phyloP scores from a whole-genome alignment of 2,329 filamentous ascomycete species.

The Fusarium illudens region DNA sequence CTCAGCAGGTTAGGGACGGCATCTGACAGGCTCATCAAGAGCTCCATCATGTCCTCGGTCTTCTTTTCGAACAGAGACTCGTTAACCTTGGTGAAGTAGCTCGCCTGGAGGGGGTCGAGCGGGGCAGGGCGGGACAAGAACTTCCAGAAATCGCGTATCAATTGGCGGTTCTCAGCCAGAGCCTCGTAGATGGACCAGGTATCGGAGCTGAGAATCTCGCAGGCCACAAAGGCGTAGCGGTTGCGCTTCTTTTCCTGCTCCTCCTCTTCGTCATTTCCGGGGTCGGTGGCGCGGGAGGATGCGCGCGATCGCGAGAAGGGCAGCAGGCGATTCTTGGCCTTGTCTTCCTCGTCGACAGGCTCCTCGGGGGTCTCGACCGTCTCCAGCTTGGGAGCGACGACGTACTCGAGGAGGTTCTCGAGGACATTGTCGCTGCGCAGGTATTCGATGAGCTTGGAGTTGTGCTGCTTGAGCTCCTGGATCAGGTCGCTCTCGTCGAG shows the following conservation, averaged over 20 bases:
- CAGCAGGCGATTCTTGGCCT: constrained; percentile 53
- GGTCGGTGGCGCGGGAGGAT: constrained; percentile 60
- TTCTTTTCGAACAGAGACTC: constrained; percentile 98
- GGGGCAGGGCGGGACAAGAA: constrained; percentile 87
- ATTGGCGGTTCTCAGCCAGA: constrained; percentile 81
- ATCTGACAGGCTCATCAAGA: constrained; percentile 84
- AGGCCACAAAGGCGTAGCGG: constrained; percentile 92
- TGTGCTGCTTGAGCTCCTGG: constrained; percentile 97
- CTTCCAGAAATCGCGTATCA: constrained; percentile 87
- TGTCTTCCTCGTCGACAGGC: constrained; percentile 61
- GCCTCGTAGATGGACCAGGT: constrained; percentile 97
- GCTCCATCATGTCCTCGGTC: constrained; percentile 93
- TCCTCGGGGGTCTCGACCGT: constrained; percentile 61
- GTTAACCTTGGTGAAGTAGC: constrained; percentile 99
- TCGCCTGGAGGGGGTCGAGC: constrained; percentile 90
- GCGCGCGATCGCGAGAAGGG: constrained; percentile 63
- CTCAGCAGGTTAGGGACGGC: constrained; percentile 86
- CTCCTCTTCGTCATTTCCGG: constrained; percentile 65
- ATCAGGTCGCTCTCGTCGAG: constrained; percentile 96
- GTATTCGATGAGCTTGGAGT: constrained; percentile 96
- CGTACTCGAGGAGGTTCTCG: constrained; percentile 87
- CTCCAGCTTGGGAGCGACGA: constrained; percentile 79
- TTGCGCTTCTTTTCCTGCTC: constrained; percentile 90
- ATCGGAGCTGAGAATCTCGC: constrained; percentile 92
- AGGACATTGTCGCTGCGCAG: constrained; percentile 87